phyloP scores from a whole-genome alignment of 495 filamentous ascomycete species.

The Astrothelium subdiscretum region DNA sequence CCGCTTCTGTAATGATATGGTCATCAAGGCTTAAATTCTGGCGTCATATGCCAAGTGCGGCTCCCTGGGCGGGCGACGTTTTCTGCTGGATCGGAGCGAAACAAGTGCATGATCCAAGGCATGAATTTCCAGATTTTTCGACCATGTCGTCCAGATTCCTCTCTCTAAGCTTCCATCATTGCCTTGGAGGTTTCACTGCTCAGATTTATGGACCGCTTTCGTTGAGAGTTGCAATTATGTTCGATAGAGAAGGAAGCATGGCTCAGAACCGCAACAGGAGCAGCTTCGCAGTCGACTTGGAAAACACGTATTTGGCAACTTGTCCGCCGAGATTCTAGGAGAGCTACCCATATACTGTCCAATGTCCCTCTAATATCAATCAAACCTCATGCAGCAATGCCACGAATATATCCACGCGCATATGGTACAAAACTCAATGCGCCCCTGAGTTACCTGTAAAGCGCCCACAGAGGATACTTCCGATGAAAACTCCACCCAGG shows the following conservation, averaged over 20 bases:
- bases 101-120: not conserved
- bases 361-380: not conserved
- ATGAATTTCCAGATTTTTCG: not conserved
- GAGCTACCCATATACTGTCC: not conserved
- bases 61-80: not conserved
- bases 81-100: not conserved
- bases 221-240: not conserved
- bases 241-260: not conserved
- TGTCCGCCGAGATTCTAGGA: not conserved
- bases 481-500: constrained; percentile 69
- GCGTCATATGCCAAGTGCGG: not conserved
- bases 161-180: not conserved
- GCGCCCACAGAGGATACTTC: constrained; percentile 19
- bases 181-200: not conserved
- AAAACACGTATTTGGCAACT: no score
- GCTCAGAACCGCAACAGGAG: not conserved
- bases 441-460: not conserved
- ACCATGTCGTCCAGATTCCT: not conserved
- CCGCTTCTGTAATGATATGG: not conserved
- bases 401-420: not conserved
- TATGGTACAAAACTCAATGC: not conserved
- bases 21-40: not conserved
- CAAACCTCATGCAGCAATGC: not conserved
- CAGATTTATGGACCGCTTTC: not conserved
- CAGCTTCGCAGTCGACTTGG: no score